These are phyloP conservation scores for Odonthalia washingtoniensis DNA, from an alignment of 31 red algal genomes.

Conservation along the genomic window DNA sequence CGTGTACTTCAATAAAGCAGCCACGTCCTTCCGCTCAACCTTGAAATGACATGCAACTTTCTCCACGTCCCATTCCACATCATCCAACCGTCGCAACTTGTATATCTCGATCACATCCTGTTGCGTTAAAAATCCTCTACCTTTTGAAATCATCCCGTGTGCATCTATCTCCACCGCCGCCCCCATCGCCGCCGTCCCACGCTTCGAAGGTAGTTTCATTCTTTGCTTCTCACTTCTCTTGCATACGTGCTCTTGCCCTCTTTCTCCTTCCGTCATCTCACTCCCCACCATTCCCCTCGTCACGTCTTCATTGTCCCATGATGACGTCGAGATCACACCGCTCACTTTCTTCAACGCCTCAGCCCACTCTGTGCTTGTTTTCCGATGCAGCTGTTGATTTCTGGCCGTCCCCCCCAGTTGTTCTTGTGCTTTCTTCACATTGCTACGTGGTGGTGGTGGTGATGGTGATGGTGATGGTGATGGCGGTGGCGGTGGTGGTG, in stretches of 20 bases:
- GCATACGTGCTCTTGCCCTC: not conserved
- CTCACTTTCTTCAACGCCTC: constrained; percentile 34
- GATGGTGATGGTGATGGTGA: too few species aligned
- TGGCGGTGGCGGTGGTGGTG: too few species aligned
- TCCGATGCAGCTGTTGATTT: too few species aligned
- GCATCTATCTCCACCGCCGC: not conserved
- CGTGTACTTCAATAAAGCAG: constrained; percentile 17
- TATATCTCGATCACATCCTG: constrained; percentile 33
- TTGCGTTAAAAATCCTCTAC: not conserved
- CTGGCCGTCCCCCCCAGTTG: too few species aligned
- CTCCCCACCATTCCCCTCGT: not conserved
- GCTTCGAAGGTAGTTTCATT: not conserved
- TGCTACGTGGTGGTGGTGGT: too few species aligned
- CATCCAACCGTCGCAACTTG: not conserved
- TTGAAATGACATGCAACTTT: not conserved
- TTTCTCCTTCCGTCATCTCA: not conserved
- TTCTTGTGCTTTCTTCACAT: too few species aligned
- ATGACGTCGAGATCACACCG: constrained; percentile 8
- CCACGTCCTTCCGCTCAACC: constrained; percentile 10
- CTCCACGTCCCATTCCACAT: not conserved
- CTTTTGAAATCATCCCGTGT: not conserved
- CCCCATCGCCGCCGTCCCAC: not conserved
- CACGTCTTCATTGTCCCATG: constrained; percentile 2
- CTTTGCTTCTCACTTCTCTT: not conserved
- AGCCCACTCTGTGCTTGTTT: constrained; percentile 21